These are phyloP conservation scores for Dendrocalamus latiflorus DNA, from an alignment of 202 grass and related monocot genomes.

Conservation along the genomic window DNA sequence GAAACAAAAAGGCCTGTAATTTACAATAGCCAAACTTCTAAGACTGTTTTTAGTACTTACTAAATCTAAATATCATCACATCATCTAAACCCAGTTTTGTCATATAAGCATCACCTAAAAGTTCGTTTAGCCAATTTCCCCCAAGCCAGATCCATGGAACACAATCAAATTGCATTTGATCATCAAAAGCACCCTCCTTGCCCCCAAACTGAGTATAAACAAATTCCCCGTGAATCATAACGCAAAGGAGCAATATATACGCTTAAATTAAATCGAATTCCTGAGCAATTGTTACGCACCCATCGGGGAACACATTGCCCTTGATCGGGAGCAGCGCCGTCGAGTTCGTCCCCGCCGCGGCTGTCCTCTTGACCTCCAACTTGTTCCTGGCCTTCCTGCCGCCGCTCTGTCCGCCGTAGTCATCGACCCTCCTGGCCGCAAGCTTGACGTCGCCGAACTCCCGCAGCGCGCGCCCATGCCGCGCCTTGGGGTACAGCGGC, in stretches of 20 bases:
- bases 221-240: not conserved
- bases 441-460: constrained; percentile 75
- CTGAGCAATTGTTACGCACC: constrained; percentile 39
- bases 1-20: not conserved
- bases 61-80: not conserved
- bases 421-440: constrained; percentile 23
- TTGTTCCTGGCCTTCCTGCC: constrained; percentile 19
- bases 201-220: not conserved
- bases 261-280: not conserved
- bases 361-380: constrained; percentile 26
- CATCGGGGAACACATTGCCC: constrained; percentile 92
- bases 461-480: no score
- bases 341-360: constrained; percentile 39
- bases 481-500: no score
- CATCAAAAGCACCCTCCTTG: not conserved
- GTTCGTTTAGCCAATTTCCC: not conserved
- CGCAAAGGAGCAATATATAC: not conserved
- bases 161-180: not conserved
- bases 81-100: not conserved
- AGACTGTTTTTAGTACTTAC: not conserved
- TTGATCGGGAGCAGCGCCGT: constrained; percentile 63
- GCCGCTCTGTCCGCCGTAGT: not conserved
- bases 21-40: not conserved
- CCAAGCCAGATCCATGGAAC: not conserved
- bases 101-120: not conserved